Percentiles rank a stretch among this genome's conserved stretches.
These are phyloP conservation scores for Boletus vermiculosoides DNA, from an alignment of 768 basidiomycete species.

Conservation along the genomic window DNA sequence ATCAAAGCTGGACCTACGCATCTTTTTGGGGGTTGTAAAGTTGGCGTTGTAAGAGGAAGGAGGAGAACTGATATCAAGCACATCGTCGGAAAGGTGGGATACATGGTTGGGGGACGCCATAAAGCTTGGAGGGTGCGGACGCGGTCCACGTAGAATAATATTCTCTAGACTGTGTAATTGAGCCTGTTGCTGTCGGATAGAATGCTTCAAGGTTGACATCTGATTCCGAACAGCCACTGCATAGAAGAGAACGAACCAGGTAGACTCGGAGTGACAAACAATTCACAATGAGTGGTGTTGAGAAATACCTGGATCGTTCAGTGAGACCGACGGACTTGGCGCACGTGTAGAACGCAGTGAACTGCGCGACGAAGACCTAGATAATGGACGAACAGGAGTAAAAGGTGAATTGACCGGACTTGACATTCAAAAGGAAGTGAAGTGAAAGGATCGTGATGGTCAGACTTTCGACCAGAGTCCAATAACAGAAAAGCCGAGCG, in stretches of 20 bases:
- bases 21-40: slow-evolving; percentile 46
- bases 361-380: slow-evolving; percentile 49
- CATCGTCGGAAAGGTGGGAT: slow-evolving; percentile 35
- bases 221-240: slow-evolving; percentile 75
- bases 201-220: slow-evolving; percentile 78
- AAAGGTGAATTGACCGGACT: slow-evolving; percentile 34
- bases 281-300: slow-evolving; percentile 22
- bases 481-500: slow-evolving; percentile 3
- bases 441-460: slow-evolving; percentile 28
- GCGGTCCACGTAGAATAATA: slow-evolving; percentile 62
- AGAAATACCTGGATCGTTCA: slow-evolving; percentile 67
- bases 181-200: slow-evolving; percentile 81
- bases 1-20: slow-evolving; percentile 70
- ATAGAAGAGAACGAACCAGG: slow-evolving; percentile 29
- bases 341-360: slow-evolving; percentile 50
- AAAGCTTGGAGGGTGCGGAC: slow-evolving; percentile 49
- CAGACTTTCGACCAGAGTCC: slow-evolving; percentile 18
- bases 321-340: slow-evolving; percentile 51
- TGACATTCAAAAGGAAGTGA: slow-evolving; percentile 32
- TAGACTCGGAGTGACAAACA: slow-evolving; percentile 20
- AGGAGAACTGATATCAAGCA: slow-evolving; percentile 32
- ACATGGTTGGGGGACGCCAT: slow-evolving; percentile 40
- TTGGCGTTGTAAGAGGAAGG: slow-evolving; percentile 33
- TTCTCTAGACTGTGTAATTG: slow-evolving; percentile 71
- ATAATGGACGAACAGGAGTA: slow-evolving; percentile 36